These are phyloP conservation scores for Miscanthus lutarioriparius DNA, from an alignment of 176 grass and related monocot species.

Conservation along the genomic window DNA sequence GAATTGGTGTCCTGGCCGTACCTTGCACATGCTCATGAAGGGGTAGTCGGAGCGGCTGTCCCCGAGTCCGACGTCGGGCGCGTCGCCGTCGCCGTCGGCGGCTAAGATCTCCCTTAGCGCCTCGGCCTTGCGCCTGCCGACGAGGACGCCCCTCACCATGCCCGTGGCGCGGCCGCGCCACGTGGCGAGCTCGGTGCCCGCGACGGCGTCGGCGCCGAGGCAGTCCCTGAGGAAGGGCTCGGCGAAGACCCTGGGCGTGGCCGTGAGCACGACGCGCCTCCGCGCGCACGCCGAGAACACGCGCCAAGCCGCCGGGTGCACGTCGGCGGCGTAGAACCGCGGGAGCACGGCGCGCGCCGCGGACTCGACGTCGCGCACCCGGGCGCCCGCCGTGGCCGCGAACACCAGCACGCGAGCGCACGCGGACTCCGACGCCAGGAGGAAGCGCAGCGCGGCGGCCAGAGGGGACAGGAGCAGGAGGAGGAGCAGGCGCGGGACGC, in stretches of 20 bases:
- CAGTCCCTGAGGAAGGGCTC: constrained; percentile 73
- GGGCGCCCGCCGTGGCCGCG: constrained; percentile 40
- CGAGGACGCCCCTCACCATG: constrained; percentile 44
- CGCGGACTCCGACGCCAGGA: constrained; percentile 46
- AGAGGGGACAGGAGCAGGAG: constrained; percentile 57
- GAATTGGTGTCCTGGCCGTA: background rate
- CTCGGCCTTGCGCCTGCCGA: constrained; percentile 28
- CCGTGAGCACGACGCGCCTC: constrained; percentile 34
- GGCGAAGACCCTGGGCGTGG: constrained; percentile 58
- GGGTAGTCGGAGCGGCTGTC: constrained; percentile 49
- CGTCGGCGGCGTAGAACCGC: constrained; percentile 60
- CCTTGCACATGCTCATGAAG: constrained; percentile 71
- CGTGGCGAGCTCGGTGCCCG: constrained; percentile 58
- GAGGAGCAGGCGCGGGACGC: constrained; percentile 55
- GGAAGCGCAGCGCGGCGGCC: constrained; percentile 30
- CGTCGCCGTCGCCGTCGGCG: background rate
- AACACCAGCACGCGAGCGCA: constrained; percentile 56
- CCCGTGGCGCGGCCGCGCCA: constrained; percentile 50
- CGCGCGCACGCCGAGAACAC: constrained; percentile 44
- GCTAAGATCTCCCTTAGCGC: constrained; percentile 39
- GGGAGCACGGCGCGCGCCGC: constrained; percentile 67
- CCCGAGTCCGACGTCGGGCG: constrained; percentile 63
- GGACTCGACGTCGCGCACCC: constrained; percentile 49
- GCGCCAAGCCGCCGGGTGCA: constrained; percentile 46
- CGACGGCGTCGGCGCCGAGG: constrained; percentile 57